Evolutionary conservation across 257 asterid genomes (phyloP).

Genomic region (Datura wrightii): DNA sequence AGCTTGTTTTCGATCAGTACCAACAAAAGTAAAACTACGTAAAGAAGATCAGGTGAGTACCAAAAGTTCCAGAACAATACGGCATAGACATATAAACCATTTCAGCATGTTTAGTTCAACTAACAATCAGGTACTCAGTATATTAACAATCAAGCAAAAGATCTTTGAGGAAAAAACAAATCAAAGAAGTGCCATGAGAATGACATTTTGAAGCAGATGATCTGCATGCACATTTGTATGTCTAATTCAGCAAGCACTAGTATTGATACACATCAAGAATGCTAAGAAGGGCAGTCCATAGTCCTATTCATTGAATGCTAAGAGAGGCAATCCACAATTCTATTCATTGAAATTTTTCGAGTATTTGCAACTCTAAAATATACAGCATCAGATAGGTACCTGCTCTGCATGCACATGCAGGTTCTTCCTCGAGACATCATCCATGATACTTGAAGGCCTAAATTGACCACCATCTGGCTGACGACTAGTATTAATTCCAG

Average conservation of each 20-base stretch:
- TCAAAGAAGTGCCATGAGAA: background rate
- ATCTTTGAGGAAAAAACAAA: too few relatives aligned
- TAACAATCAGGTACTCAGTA: background rate
- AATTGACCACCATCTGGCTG: conserved; percentile 45
- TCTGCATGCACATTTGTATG: conserved; percentile 8
- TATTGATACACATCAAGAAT: background rate
- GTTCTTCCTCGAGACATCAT: conserved; percentile 61
- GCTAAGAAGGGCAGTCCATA: background rate
- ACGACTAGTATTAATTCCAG: conserved; percentile 52
- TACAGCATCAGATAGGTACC: conserved; percentile 48
- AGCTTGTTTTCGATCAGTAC: background rate
- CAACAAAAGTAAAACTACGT: background rate
- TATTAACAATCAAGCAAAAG: background rate
- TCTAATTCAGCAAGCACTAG: background rate
- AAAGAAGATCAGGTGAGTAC: conserved; percentile 6
- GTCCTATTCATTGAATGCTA: background rate
- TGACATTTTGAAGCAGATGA: background rate
- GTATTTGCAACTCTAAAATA: background rate
- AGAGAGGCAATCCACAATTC: background rate
- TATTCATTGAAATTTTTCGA: background rate
- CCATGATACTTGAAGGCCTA: conserved; percentile 44
- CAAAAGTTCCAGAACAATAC: background rate
- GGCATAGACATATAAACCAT: background rate
- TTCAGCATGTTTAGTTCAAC: conserved; percentile 3
- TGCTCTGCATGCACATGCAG: conserved; percentile 61